Base-by-base conservation (phyloP, 1,139 yeast species). In the Zygosaccharomyces pseudobailii region DNA sequence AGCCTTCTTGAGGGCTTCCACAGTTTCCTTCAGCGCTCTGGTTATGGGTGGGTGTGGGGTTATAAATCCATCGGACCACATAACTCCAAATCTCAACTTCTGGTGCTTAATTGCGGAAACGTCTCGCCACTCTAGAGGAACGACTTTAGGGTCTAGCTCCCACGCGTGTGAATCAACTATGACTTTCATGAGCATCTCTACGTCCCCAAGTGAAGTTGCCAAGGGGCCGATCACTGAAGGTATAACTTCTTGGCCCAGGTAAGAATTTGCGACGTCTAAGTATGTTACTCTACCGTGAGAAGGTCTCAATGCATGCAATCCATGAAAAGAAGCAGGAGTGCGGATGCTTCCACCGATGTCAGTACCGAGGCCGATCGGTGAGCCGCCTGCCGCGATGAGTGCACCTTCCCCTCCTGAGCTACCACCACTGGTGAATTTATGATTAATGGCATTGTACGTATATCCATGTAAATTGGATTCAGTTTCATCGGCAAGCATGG, bases 321-420 rank as follows among this genome's bases (percentile, higher is more conserved):
- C 83, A 43, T 76, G 73, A 51, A 74, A 74, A 8, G 75, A 70
- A 3, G 83, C 76, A 2, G 87, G 87, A 47, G 72, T 71, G 46
- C 86, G 67, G 43, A 81, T 78, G 27, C 79, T 72, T 5, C 86
- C 87, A 10, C 85, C 87, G 55, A 82, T 78, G 62, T 82, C 86
- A 13, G 84, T 78, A 7, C 85, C 84, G 36, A 80, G 63, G 0
- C 84, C 85, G 31, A 79, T 54, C 7, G 71, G 61, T 0, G 80
- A 69, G 5, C 76, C 82, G 38, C 70, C 70, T 20, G 75, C 61
- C 1, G 75, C 81, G 24, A 79, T 60, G n/a, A 80, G 59, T 0
- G 84, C 75, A 10, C 79, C 84, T 59, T 79, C 86, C 40, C 87
- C 87, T 6, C 84, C 84, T 10, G 81, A 74, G 4, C 81, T 75